phyloP scores from a whole-genome alignment of 352 stramenopile genomes.

The Phytophthora sojae region DNA sequence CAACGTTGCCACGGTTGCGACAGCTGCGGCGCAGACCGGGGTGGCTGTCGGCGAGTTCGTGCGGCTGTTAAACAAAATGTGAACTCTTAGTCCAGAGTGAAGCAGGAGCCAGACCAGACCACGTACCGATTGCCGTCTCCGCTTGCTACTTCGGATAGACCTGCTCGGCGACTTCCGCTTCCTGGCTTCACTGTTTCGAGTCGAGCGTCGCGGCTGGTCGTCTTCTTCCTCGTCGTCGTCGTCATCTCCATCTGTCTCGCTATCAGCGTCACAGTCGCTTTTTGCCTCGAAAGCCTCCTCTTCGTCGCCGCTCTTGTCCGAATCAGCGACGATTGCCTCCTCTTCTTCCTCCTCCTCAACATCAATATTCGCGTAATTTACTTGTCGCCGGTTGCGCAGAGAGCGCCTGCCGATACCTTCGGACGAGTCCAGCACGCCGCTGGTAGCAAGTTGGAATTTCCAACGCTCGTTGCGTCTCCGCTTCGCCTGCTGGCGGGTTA shows the following conservation, averaged over 20 bases:
- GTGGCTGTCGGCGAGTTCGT: constrained; percentile 9
- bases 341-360: constrained; percentile 47
- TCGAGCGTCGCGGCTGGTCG: constrained; percentile 17
- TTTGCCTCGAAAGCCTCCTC: constrained; percentile 34
- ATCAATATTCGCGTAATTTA: constrained; percentile 59
- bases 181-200: constrained; percentile 19
- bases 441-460: constrained; percentile 48
- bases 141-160: constrained; percentile 29
- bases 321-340: constrained; percentile 33
- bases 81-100: constrained; percentile 3
- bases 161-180: constrained; percentile 26
- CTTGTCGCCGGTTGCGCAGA: constrained; percentile 50
- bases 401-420: constrained; percentile 49
- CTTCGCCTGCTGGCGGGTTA: constrained; percentile 60
- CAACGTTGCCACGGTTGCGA: constrained; percentile 19
- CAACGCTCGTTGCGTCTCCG: constrained; percentile 48
- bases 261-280: constrained; percentile 31
- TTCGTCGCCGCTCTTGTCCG: constrained; percentile 37
- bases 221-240: constrained; percentile 29
- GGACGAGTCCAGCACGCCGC: constrained; percentile 35
- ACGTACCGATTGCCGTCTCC: constrained; percentile 40
- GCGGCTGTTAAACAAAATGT: constrained; percentile 17
- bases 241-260: constrained; percentile 37
- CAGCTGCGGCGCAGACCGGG: constrained; percentile 34
- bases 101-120: background rate